Evolutionary conservation across 2,329 filamentous ascomycete genomes (phyloP), one percentile per base, ranked within the genome.

Genomic region (Colletotrichum sojae): DNA sequence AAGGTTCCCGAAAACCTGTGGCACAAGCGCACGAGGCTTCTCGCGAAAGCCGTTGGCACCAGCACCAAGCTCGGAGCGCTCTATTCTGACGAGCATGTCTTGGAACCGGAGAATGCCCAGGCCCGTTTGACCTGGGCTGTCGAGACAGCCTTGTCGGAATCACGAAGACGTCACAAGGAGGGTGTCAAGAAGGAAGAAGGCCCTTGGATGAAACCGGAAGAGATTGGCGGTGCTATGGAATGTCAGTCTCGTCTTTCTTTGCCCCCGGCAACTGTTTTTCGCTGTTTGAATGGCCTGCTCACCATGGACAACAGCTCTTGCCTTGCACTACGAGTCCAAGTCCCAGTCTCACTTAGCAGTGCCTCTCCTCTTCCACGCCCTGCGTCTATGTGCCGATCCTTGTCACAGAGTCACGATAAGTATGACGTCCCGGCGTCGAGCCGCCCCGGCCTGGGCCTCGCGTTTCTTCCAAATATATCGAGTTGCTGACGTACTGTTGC

Each of bases 11-110:
- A 90, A 74, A 87, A 84, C 25, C 75, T 86, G 12, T 90, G 86
- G 80, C 83, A 81, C 16, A 87, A 88, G 73, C 82, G 92, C 46
- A 91, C 89, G 48, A 89, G 90, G 57, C 82, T 97, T 5, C 82
- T 97, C 63, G 90, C 88, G 71, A 95, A 92, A 78, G 87, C 90
- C 3, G 88, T 97, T 45, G 90, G 89, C 20, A 90, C 95, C 45
- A 90, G 90, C 73, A 89, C 96, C 63, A 97, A 97, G 82, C 86
- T 98, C 6, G 95, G 92, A 39, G 91, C 95, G 74, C 83, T 98
- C 9, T 97, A 97, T 79, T 86, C 91, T 5, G 90, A 91, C 69
- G 89, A 93, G 62, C 91, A 94, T 76, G 88, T 97, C 13, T 86
- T 92, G 59, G 87, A 97, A 62, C 84, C 88, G 2, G 90, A 94